Evolutionary conservation across 495 filamentous ascomycete species (phyloP), one percentile per base, ranked within the genome.

Genomic region (Talaromyces borbonicus): DNA sequence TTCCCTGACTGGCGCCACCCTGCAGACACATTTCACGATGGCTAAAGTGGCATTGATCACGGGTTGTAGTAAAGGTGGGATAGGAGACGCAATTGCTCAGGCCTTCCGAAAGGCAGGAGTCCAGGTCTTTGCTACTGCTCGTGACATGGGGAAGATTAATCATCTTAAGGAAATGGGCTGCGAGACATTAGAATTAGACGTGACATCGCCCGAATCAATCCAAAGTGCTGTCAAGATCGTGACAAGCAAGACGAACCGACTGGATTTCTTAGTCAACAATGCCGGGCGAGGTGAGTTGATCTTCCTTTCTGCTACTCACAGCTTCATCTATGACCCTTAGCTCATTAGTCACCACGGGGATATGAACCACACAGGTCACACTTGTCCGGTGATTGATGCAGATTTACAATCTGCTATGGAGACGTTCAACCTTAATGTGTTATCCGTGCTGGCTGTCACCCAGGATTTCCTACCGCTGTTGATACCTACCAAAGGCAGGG

Each of bases 201-300:
- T 60, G 0, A 48, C 43, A 2, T 54, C 49, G 0, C 8, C 46
- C 2, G 9, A 14, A 1, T 43, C 43, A n/a, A 59, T 61, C 30
- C 29, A 24, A 8, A 44, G 43, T 8, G 51, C 52, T 1, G 52
- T 66, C 4, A 61, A 75, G 26, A 72, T 79, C 39, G 75, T 81
- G 33, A 76, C 65, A 18, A 62, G 65, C n/a, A 18, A 75, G 27
- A 81, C 75, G 0, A 68, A 67, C 41, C 72, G 55, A 41, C 62
- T 85, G 12, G 75, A 83, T 54, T 73, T 74, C 43, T 67, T 84
- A 19, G 69, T 86, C 43, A 85, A 85, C 56, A 84, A 84, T 54
- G 80, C 79, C 14, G 80, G 80, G 16, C 65, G 37, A 69, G 60
- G 2, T 63, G 71, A 48, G 71, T 71, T 7, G 45, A 64, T 69